These are phyloP conservation scores for Leptographium wingfieldii DNA, from an alignment of 2,329 filamentous ascomycete genomes.

Conservation along the genomic window DNA sequence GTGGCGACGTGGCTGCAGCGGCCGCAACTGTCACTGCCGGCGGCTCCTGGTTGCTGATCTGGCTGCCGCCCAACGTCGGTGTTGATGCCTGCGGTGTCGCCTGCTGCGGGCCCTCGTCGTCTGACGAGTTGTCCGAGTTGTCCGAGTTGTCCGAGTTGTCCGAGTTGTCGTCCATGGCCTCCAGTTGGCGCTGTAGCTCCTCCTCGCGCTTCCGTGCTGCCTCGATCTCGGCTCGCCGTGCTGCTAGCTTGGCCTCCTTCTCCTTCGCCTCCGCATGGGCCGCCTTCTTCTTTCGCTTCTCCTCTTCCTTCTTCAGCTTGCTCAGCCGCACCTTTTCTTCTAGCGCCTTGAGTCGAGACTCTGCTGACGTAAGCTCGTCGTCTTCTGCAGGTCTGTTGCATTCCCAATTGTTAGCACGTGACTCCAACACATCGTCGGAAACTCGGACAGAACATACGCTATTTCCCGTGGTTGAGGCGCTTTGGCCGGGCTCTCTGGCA, in stretches of 20 bases:
- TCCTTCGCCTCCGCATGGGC: slow-evolving; percentile 77
- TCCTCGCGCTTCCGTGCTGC: slow-evolving; percentile 80
- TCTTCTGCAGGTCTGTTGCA: slow-evolving; percentile 62
- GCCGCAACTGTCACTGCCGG: slow-evolving; percentile 30
- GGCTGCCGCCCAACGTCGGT: slow-evolving; percentile 39
- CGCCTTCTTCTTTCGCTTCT: slow-evolving; percentile 85
- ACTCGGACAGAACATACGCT: slow-evolving; percentile 53
- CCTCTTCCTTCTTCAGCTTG: slow-evolving; percentile 92
- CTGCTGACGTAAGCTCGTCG: slow-evolving; percentile 66
- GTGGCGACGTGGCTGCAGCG: slow-evolving; percentile 28
- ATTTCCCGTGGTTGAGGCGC: slow-evolving; percentile 60
- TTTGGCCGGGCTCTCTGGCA: slow-evolving; percentile 26
- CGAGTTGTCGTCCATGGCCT: slow-evolving; percentile 57
- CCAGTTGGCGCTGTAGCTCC: slow-evolving; percentile 77
- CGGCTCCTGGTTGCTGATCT: slow-evolving; percentile 38
- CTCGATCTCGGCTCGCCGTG: slow-evolving; percentile 83
- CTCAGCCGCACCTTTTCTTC: slow-evolving; percentile 90
- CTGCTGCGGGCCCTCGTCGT: slow-evolving; percentile 64
- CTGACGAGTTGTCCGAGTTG: slow-evolving; percentile 50
- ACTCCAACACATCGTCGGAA: background rate
- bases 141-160: slow-evolving; percentile 41
- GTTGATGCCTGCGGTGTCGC: slow-evolving; percentile 51
- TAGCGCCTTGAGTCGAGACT: slow-evolving; percentile 72
- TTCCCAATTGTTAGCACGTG: slow-evolving; percentile 16
- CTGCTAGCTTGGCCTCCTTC: slow-evolving; percentile 72